phyloP scores from a whole-genome alignment of 2,329 filamentous ascomycete genomes.

The Fusarium camptoceras region DNA sequence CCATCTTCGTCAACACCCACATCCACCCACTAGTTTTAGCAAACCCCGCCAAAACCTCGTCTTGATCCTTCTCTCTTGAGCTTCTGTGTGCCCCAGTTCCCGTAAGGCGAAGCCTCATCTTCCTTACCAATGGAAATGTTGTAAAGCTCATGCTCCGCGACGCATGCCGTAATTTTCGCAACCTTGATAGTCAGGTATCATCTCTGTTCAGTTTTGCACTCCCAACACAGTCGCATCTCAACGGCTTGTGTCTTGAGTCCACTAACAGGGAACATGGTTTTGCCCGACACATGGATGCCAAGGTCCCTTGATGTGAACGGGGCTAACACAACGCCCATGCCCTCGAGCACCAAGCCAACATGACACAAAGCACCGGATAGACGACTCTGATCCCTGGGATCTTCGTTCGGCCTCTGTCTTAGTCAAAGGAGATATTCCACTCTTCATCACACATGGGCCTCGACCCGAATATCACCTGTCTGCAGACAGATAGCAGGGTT shows the following conservation, averaged over 20 bases:
- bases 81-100: background rate
- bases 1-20: slow-evolving; percentile 23
- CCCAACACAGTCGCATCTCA: background rate
- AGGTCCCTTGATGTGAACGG: slow-evolving; percentile 16
- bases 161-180: background rate
- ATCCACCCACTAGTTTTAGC: slow-evolving; percentile 14
- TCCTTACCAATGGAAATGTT: background rate
- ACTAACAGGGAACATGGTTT: slow-evolving; percentile 31
- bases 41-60: slow-evolving; percentile 23
- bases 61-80: slow-evolving; percentile 17
- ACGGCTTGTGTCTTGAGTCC: slow-evolving; percentile 15
- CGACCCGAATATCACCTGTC: slow-evolving; percentile 5
- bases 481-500: slow-evolving; percentile 1
- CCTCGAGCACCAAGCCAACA: slow-evolving; percentile 17
- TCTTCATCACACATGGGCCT: slow-evolving; percentile 1
- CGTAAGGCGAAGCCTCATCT: background rate
- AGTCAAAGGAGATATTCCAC: background rate
- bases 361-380: slow-evolving; percentile 20
- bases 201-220: background rate
- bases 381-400: slow-evolving; percentile 6
- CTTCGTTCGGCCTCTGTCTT: slow-evolving; percentile 4
- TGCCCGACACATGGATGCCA: slow-evolving; percentile 30
- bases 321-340: slow-evolving; percentile 21
- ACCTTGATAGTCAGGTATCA: background rate
- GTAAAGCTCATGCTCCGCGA: background rate